These are phyloP conservation scores for Kandelia obovata DNA, from an alignment of 345 rosid species.

Conservation along the genomic window DNA sequence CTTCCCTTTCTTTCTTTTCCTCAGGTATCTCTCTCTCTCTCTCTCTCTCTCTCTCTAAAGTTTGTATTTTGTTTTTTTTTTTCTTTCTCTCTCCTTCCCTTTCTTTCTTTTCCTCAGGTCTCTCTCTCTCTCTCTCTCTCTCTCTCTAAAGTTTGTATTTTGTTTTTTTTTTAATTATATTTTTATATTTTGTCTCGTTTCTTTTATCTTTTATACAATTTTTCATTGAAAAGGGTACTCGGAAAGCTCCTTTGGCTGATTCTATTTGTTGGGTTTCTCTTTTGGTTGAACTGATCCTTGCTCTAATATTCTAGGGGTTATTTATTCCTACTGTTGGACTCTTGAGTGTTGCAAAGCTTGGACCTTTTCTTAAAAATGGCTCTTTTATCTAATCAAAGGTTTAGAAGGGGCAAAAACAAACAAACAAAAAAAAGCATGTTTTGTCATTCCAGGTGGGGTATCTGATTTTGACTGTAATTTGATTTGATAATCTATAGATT, in stretches of 20 bases:
- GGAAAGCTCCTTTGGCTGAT: constrained; percentile 11
- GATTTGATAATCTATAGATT: no score
- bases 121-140: background rate
- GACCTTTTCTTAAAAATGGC: background rate
- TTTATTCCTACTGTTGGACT: constrained; percentile 8
- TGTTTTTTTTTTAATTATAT: background rate
- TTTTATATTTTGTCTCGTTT: background rate
- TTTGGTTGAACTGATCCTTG: constrained; percentile 16
- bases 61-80: background rate
- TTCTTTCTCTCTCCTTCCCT: background rate
- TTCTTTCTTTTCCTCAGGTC: background rate
- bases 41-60: background rate
- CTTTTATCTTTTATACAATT: constrained; percentile 3
- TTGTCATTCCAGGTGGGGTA: background rate
- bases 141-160: background rate
- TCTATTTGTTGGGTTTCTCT: background rate
- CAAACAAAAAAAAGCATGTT: background rate
- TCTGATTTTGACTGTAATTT: constrained; percentile 8
- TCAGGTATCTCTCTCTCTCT: background rate
- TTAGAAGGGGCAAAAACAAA: background rate
- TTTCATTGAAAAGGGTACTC: constrained; percentile 17
- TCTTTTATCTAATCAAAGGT: background rate
- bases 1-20: background rate
- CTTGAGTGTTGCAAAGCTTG: background rate
- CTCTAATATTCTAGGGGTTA: constrained; percentile 10